These are phyloP conservation scores for Xylaria sp. DNA, from an alignment of 2,329 filamentous ascomycete species.

Conservation along the genomic window DNA sequence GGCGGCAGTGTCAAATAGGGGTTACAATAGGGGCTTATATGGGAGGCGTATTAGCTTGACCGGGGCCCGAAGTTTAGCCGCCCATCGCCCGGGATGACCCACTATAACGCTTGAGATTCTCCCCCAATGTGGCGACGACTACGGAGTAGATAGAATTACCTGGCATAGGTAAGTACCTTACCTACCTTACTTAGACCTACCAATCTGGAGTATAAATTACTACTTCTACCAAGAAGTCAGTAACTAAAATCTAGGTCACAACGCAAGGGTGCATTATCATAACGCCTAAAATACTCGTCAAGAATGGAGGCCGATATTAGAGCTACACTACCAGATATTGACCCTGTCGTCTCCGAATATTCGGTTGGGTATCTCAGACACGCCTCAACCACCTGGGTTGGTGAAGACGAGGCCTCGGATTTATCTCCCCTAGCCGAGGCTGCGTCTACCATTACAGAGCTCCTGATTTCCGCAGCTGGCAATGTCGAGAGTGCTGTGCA, in stretches of 20 bases:
- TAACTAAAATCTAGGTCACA: neutral
- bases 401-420: conserved; percentile 76
- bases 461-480: conserved; percentile 93
- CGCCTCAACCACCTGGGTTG: conserved; percentile 84
- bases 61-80: conserved; percentile 2
- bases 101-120: conserved; percentile 12
- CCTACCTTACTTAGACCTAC: neutral
- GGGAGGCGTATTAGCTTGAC: neutral
- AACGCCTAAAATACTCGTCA: neutral
- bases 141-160: neutral
- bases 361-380: conserved; percentile 94
- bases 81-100: neutral
- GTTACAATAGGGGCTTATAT: neutral
- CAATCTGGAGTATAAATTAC: neutral
- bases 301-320: conserved; percentile 89
- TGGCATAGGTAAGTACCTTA: too few relatives aligned
- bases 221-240: neutral
- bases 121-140: conserved; percentile 4
- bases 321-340: conserved; percentile 84
- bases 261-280: neutral
- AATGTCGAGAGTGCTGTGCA: conserved; percentile 73
- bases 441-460: conserved; percentile 82
- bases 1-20: neutral
- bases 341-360: conserved; percentile 90
- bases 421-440: conserved; percentile 85